Base-by-base conservation (phyloP, 2,329 filamentous ascomycete genomes). In the Periconia sp. region DNA sequence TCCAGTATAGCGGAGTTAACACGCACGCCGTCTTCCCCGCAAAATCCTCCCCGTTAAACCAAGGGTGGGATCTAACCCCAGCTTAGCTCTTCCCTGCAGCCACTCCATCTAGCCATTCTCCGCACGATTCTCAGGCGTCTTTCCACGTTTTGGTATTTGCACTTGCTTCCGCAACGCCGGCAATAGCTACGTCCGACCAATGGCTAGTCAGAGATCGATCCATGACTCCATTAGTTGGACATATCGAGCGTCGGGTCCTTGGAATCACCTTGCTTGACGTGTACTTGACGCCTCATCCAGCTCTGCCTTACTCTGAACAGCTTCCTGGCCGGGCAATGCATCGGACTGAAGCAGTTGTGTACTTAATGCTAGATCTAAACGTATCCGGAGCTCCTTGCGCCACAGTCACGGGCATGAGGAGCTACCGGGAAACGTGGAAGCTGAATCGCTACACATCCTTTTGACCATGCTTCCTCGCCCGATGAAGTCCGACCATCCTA, bases 101-200 rank as follows among this genome's bases (percentile, higher is more conserved):
- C 35, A 38, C 26, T 46, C 33, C 48, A 36, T 51, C 57, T 52
- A 42, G 52, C 18, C 56, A 29, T 41, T 50, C 43, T 56, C 52
- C 54, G 40, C 59, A 54, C 40, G 36, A 48, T 50, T 37, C 56
- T 52, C 52, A 43, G 48, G 40, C 38, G 35, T 53, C 50, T 52
- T 24, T 32, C 40, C 45, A 39, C 24, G 41, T 41, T 39, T 40
- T 41, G 41, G 50, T 47, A 48, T 48, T 55, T 61, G 57, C 57
- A 60, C 56, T 50, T 44, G 39, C 47, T 48, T 63, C 61, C 57
- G 59, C 52, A 59, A 24, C 44, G 40, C 54, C 59, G 56, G 48
- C 24, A 40, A 25, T 53, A 44, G 42, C n/a, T n/a, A n/a, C n/a
- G n/a, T n/a, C n/a, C n/a, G n/a, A n/a, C n/a, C n/a, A n/a, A n/a